Conservation (phyloP, 805 yeast species). For the Myxozyma neglecta region DNA sequence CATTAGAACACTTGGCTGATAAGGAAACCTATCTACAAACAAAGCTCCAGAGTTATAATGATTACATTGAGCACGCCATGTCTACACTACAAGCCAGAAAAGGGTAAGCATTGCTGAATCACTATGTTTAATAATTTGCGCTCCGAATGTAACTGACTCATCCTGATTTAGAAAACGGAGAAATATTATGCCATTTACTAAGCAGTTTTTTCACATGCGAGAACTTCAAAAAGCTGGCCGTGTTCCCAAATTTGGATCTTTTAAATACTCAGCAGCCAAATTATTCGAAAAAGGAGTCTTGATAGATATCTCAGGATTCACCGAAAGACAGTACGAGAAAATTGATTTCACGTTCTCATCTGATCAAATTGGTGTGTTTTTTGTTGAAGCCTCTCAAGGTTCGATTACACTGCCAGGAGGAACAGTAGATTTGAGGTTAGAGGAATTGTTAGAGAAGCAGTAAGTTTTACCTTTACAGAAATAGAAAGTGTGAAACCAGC, state of each 20-base stretch:
- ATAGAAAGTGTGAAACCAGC: not conserved
- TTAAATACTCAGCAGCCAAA: conserved; percentile 71
- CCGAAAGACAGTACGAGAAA: conserved; percentile 56
- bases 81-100: conserved; percentile 49
- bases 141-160: not conserved
- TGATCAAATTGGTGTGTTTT: conserved; percentile 68
- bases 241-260: conserved; percentile 66
- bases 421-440: conserved; percentile 59
- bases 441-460: conserved; percentile 69
- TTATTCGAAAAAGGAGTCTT: conserved; percentile 72
- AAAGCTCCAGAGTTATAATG: conserved; percentile 47
- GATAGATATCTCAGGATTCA: conserved; percentile 55
- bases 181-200: conserved; percentile 55
- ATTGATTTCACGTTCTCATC: conserved; percentile 74
- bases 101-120: conserved; percentile 33
- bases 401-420: conserved; percentile 56
- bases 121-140: conserved; percentile 26
- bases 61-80: conserved; percentile 54
- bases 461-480: conserved; percentile 40
- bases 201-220: conserved; percentile 72
- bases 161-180: conserved; percentile 28
- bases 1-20: conserved; percentile 48
- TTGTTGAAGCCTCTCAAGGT: conserved; percentile 73
- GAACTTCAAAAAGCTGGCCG: conserved; percentile 66
- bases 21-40: conserved; percentile 48